These are phyloP conservation scores for Diaporthe ampelina DNA, from an alignment of 2,329 filamentous ascomycete species.

Conservation along the genomic window DNA sequence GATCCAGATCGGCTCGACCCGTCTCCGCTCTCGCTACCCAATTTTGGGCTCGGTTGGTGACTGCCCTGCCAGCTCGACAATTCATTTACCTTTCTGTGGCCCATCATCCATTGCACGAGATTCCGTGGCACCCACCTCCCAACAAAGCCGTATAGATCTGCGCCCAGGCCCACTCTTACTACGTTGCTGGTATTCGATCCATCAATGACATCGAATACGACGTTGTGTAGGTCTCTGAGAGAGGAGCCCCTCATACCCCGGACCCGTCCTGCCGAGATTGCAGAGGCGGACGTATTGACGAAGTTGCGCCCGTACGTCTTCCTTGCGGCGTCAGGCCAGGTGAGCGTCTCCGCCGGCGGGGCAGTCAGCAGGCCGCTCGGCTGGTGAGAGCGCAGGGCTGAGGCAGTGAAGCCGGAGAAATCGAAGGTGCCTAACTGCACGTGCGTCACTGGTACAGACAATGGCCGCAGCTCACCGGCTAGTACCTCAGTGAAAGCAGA, in stretches of 20 bases:
- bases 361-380: conserved; percentile 55
- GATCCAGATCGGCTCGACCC: conserved; percentile 2
- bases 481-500: conserved; percentile 87
- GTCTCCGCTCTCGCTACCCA: conserved; percentile 48
- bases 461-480: conserved; percentile 81
- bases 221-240: conserved; percentile 84
- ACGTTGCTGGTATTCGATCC: conserved; percentile 71
- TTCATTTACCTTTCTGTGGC: conserved; percentile 74
- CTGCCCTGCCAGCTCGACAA: conserved; percentile 66
- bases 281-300: conserved; percentile 66
- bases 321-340: conserved; percentile 74
- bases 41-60: conserved; percentile 46
- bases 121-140: conserved; percentile 83
- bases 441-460: conserved; percentile 85
- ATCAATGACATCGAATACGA: conserved; percentile 90
- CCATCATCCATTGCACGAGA: conserved; percentile 95
- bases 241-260: conserved; percentile 77
- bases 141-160: conserved; percentile 86
- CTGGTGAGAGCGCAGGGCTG: conserved; percentile 50
- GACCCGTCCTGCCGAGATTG: conserved; percentile 69
- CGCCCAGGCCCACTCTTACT: conserved; percentile 87
- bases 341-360: conserved; percentile 66
- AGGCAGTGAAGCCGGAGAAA: conserved; percentile 75
- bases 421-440: conserved; percentile 94
- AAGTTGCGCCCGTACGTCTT: conserved; percentile 75